These are phyloP conservation scores for Phanerochaete carnosa DNA, from an alignment of 768 basidiomycete genomes.

Conservation along the genomic window DNA sequence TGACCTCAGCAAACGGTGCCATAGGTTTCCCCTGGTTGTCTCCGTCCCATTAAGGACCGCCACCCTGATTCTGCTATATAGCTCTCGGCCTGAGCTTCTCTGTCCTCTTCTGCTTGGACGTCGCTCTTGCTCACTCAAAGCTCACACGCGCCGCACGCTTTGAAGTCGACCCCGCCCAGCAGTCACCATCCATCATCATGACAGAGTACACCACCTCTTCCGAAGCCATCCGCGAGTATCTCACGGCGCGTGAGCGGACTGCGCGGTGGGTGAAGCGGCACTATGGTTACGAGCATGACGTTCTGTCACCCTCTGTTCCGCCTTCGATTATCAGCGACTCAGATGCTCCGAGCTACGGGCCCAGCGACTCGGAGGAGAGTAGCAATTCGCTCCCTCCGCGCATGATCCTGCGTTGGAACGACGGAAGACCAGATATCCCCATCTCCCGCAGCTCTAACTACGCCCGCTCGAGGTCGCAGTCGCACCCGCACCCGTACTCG, in stretches of 20 bases:
- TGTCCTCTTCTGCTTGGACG: slow-evolving; percentile 15
- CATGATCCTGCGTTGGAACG: slow-evolving; percentile 67
- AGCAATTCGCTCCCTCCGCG: slow-evolving; percentile 56
- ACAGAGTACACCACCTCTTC: slow-evolving; percentile 63
- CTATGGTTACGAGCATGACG: slow-evolving; percentile 19
- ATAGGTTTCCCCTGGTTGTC: slow-evolving; percentile 6
- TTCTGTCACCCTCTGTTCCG: slow-evolving; percentile 53
- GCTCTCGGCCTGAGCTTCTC: slow-evolving; percentile 2
- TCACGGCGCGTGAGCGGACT: slow-evolving; percentile 59
- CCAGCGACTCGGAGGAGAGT: slow-evolving; percentile 37
- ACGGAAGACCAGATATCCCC: slow-evolving; percentile 62
- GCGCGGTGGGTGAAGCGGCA: slow-evolving; percentile 58
- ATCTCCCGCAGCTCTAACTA: slow-evolving; percentile 39
- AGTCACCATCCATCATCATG: slow-evolving; percentile 34
- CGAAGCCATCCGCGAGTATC: slow-evolving; percentile 54
- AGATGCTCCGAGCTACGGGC: slow-evolving; percentile 29
- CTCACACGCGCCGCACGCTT: slow-evolving; percentile 13
- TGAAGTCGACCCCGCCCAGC: slow-evolving; percentile 8
- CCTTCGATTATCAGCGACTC: slow-evolving; percentile 25
- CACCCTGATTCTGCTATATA: slow-evolving; percentile 10
- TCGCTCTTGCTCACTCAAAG: slow-evolving; percentile 13
- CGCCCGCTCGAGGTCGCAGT: slow-evolving; percentile 6
- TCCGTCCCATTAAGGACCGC: slow-evolving; percentile 10
- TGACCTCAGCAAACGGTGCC: slow-evolving; percentile 13
- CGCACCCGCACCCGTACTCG: slow-evolving; percentile 1